These are phyloP conservation scores for Wallacemonas sp. DNA, from an alignment of 208 protist genomes.

Conservation along the genomic window DNA sequence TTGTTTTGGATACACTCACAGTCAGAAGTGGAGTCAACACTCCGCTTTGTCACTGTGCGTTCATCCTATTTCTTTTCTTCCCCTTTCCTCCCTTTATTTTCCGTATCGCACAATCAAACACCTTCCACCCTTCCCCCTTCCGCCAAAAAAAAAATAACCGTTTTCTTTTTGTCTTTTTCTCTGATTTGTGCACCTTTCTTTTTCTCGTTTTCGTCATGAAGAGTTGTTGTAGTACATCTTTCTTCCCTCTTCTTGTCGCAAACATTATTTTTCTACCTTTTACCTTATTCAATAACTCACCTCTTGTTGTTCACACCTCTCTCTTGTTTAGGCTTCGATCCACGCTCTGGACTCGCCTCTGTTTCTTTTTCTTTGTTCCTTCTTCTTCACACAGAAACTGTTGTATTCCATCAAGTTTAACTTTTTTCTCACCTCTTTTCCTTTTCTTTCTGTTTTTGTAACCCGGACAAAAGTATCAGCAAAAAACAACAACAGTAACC, in stretches of 20 bases:
- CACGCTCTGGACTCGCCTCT: no score
- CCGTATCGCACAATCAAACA: no score
- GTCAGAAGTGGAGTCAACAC: not conserved
- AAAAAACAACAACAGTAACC: no score
- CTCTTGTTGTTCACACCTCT: no score
- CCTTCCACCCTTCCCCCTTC: no score
- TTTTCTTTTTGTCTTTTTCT: constrained; percentile 16
- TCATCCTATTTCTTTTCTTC: constrained; percentile 12
- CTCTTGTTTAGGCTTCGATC: no score
- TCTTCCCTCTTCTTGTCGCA: not conserved
- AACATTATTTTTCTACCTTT: not conserved
- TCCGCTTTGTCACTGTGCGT: not conserved
- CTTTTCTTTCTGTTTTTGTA: no score
- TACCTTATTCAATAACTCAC: no score
- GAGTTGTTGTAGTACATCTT: no score
- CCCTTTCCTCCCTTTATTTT: not conserved
- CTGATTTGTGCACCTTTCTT: constrained; percentile 1
- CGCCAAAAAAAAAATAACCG: no score
- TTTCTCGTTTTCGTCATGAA: constrained; percentile 2
- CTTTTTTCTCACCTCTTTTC: not conserved
- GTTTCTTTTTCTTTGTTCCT: not conserved
- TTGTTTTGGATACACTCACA: not conserved
- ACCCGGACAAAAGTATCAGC: no score
- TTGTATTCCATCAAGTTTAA: not conserved
- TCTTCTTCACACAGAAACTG: not conserved